Percentiles rank a stretch among this genome's conserved stretches.
Conservation (phyloP, 164 flowering plant species). For the Liquidambar formosana region DNA sequence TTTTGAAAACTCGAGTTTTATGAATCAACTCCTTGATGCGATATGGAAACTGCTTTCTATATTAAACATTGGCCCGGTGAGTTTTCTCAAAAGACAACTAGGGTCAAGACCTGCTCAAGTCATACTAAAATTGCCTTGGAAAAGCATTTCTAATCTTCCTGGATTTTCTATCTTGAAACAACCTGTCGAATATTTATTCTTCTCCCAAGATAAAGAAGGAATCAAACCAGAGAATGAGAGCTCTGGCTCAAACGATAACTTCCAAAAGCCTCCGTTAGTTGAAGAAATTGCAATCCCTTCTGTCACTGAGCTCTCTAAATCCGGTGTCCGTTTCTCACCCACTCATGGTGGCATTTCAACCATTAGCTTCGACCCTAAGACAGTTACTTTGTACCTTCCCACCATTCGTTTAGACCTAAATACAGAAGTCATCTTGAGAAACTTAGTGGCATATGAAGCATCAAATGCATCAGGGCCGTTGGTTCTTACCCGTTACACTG, state of each 20-base stretch:
- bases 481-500: too few relatives aligned
- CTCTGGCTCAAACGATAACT: too few relatives aligned
- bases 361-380: conserved; percentile 34
- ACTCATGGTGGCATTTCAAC: background rate
- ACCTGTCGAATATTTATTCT: too few relatives aligned
- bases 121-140: conserved; percentile 36
- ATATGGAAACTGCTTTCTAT: too few relatives aligned
- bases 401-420: too few relatives aligned
- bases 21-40: too few relatives aligned
- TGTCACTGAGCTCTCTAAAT: conserved; percentile 31
- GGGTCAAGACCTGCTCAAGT: conserved; percentile 14
- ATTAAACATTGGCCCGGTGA: too few relatives aligned
- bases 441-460: conserved; percentile 70
- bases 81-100: too few relatives aligned
- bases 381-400: background rate
- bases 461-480: conserved; percentile 13
- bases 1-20: too few relatives aligned
- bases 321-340: background rate
- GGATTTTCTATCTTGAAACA: too few relatives aligned
- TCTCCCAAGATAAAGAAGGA: too few relatives aligned
- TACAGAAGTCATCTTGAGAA: conserved; percentile 34
- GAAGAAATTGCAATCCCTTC: conserved; percentile 60
- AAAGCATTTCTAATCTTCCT: conserved; percentile 19
- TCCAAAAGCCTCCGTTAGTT: conserved; percentile 40
- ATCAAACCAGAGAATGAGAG: too few relatives aligned